Conservation (phyloP, 176 grass and related monocot species). For the Aegilops longissima region DNA sequence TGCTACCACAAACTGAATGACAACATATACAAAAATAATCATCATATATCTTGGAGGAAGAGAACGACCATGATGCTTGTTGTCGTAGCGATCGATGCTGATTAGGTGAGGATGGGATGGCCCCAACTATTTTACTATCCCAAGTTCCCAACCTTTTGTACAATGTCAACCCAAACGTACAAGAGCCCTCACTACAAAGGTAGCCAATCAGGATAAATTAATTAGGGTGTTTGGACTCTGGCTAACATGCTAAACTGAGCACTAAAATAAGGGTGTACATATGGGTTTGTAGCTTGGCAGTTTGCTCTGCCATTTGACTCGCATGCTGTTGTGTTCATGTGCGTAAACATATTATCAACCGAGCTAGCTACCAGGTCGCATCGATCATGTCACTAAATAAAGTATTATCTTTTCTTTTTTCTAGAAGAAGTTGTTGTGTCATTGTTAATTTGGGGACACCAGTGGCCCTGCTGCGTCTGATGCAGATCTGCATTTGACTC, state of each 20-base stretch:
- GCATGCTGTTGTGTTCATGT: background rate
- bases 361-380: slow-evolving; percentile 11
- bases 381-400: background rate
- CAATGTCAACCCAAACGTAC: slow-evolving; percentile 38
- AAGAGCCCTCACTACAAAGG: background rate
- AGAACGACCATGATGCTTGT: slow-evolving; percentile 18
- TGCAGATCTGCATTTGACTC: slow-evolving; percentile 51
- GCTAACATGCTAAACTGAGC: background rate
- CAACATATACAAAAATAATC: background rate
- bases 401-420: background rate
- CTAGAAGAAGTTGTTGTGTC: background rate
- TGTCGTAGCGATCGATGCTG: slow-evolving; percentile 9
- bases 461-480: background rate
- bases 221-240: slow-evolving; percentile 4
- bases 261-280: background rate
- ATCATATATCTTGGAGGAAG: background rate
- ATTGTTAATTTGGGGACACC: slow-evolving; percentile 3
- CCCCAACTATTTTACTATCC: background rate
- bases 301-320: slow-evolving; percentile 11
- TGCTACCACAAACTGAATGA: background rate
- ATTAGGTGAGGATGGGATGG: slow-evolving; percentile 35
- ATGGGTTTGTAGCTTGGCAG: slow-evolving; percentile 14
- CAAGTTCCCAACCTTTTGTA: background rate
- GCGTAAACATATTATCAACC: background rate
- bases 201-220: background rate